These are phyloP conservation scores for Crithidia thermophila DNA, from an alignment of 208 protist species.

Conservation along the genomic window DNA sequence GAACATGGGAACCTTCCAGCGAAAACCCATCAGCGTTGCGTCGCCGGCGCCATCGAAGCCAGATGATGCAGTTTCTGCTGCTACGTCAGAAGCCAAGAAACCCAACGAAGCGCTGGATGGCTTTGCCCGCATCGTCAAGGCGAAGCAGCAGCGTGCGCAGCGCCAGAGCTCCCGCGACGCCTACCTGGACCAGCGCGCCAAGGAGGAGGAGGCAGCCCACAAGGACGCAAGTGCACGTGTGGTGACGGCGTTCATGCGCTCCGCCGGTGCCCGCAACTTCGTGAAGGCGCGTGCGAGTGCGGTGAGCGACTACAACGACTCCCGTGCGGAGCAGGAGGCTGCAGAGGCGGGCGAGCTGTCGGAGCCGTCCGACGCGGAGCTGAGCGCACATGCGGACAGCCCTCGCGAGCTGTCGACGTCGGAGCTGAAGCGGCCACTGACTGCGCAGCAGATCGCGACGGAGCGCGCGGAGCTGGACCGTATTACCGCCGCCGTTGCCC, in stretches of 20 bases:
- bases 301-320: constrained; percentile 22
- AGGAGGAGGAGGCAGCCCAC: constrained; percentile 9
- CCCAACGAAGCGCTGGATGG: neutral
- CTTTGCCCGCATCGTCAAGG: constrained; percentile 3
- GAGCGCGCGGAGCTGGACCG: constrained; percentile 8
- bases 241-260: constrained; percentile 29
- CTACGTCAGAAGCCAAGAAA: neutral
- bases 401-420: neutral
- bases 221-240: constrained; percentile 25
- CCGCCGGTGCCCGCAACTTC: constrained; percentile 13
- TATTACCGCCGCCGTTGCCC: neutral
- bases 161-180: constrained; percentile 18
- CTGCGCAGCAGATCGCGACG: neutral
- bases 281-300: constrained; percentile 3
- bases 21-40: neutral
- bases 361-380: neutral
- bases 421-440: neutral
- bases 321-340: constrained; percentile 23
- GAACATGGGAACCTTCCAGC: neutral
- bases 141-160: constrained; percentile 22
- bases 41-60: neutral
- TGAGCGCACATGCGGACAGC: no score
- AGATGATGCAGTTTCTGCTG: no score
- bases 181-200: constrained; percentile 20
- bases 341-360: neutral